A percentile compares a stretch with the other conserved stretches of the same genome.
phyloP scores from a whole-genome alignment of 495 filamentous ascomycete genomes.

The Aspergillus baeticus region DNA sequence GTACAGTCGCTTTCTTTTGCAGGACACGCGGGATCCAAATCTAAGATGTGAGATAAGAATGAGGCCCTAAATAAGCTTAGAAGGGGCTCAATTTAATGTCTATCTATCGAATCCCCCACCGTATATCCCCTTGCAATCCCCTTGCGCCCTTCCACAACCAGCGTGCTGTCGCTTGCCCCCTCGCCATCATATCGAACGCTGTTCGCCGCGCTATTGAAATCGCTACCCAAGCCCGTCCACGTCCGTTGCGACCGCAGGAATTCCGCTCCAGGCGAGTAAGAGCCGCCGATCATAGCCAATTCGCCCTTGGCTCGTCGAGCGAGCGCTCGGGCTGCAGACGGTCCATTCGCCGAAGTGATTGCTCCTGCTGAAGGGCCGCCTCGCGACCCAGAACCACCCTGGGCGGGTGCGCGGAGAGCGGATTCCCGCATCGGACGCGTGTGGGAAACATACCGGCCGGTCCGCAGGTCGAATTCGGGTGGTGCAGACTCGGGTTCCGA shows the following conservation, averaged over 20 bases:
- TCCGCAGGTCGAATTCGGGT: slow-evolving; percentile 90
- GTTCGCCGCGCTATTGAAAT: slow-evolving; percentile 49
- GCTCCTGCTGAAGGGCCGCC: slow-evolving; percentile 36
- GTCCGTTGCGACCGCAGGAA: slow-evolving; percentile 78
- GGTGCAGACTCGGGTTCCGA: slow-evolving; percentile 69
- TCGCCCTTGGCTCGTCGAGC: slow-evolving; percentile 64
- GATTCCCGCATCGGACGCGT: slow-evolving; percentile 72
- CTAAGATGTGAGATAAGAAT: not conserved
- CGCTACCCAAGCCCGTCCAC: slow-evolving; percentile 90
- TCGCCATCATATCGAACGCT: slow-evolving; percentile 64
- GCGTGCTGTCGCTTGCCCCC: slow-evolving; percentile 41
- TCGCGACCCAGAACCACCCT: slow-evolving; percentile 8
- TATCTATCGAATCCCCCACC: slow-evolving; percentile 55
- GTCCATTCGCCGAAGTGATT: slow-evolving; percentile 24
- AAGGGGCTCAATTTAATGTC: slow-evolving; percentile 30
- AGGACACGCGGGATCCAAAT: not conserved
- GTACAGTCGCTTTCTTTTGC: not conserved
- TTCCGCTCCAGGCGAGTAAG: slow-evolving; percentile 87
- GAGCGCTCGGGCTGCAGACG: slow-evolving; percentile 45
- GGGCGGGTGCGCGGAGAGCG: slow-evolving; percentile 29
- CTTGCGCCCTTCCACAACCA: slow-evolving; percentile 78
- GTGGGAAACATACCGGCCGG: slow-evolving; percentile 79
- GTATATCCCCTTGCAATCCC: slow-evolving; percentile 91
- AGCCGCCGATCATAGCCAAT: slow-evolving; percentile 72
- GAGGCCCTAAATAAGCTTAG: not conserved